phyloP scores from a whole-genome alignment of 257 asterid genomes.

The Solanum virginianum region DNA sequence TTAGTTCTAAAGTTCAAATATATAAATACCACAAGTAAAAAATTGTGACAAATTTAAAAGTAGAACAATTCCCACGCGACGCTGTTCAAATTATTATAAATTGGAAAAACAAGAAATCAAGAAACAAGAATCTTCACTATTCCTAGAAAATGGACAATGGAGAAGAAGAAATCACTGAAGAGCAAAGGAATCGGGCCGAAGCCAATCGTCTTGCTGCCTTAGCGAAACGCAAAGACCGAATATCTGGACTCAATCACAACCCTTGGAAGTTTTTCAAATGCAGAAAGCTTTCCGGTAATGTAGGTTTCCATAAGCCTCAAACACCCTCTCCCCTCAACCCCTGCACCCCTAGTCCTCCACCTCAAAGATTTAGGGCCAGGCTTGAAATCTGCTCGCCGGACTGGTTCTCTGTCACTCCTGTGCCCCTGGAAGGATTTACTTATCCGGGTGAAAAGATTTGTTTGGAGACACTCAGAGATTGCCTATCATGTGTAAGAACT shows the following conservation, averaged over 20 bases:
- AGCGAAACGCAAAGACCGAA: conserved; percentile 74
- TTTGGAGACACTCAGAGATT: conserved; percentile 37
- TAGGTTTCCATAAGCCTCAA: conserved; percentile 2
- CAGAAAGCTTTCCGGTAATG: conserved; percentile 24
- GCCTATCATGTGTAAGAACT: conserved; percentile 46
- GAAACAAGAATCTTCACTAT: neutral
- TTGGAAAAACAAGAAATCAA: neutral
- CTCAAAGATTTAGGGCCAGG: conserved; percentile 43
- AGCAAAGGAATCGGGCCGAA: conserved; percentile 64
- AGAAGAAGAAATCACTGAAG: conserved; percentile 51
- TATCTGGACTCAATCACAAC: neutral
- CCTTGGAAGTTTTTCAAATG: conserved; percentile 55
- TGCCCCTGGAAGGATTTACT: conserved; percentile 33
- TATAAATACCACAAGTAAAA: too few species aligned
- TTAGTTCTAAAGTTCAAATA: neutral
- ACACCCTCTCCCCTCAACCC: conserved; percentile 7
- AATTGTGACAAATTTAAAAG: neutral
- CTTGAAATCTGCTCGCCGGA: conserved; percentile 79
- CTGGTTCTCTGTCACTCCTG: conserved; percentile 63
- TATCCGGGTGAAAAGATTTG: conserved; percentile 58
- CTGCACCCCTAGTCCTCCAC: neutral
- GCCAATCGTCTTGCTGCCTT: conserved; percentile 77
- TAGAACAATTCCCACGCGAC: neutral
- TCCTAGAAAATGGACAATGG: neutral
- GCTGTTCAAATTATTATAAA: neutral